Evolutionary conservation across 2,329 filamentous ascomycete genomes (phyloP).

Genomic region (Coniella lustricola): DNA sequence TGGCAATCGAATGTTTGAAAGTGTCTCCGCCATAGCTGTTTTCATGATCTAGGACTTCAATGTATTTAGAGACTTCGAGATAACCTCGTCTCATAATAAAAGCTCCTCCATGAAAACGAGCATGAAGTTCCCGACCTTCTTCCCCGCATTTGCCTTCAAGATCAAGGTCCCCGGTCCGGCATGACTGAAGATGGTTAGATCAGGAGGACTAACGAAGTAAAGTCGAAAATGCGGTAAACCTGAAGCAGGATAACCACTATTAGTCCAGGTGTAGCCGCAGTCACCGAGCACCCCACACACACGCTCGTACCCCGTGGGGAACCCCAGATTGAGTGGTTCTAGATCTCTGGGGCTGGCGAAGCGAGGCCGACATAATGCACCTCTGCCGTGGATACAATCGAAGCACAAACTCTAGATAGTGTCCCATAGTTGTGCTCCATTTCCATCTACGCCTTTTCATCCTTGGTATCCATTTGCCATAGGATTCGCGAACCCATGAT

Average conservation of each 20-base stretch:
- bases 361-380: neutral
- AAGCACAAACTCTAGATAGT: neutral
- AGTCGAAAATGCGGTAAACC: neutral
- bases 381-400: neutral
- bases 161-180: neutral
- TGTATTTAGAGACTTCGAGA: too few species aligned
- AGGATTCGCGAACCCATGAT: too few species aligned
- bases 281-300: neutral
- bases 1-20: constrained; percentile 10
- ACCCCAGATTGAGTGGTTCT: neutral
- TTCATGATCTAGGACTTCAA: neutral
- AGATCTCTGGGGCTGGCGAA: neutral
- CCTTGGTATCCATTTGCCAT: too few species aligned
- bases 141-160: too few species aligned
- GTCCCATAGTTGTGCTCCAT: neutral
- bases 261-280: too few species aligned
- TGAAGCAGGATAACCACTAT: neutral
- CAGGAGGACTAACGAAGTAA: neutral
- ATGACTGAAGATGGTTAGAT: neutral
- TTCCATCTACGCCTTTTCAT: neutral
- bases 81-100: too few species aligned
- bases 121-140: too few species aligned
- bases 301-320: neutral
- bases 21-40: neutral
- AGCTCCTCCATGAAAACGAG: too few species aligned